Base-by-base conservation (phyloP, 192 early-diverging fungal species). In the Haplosporangium gracile region DNA sequence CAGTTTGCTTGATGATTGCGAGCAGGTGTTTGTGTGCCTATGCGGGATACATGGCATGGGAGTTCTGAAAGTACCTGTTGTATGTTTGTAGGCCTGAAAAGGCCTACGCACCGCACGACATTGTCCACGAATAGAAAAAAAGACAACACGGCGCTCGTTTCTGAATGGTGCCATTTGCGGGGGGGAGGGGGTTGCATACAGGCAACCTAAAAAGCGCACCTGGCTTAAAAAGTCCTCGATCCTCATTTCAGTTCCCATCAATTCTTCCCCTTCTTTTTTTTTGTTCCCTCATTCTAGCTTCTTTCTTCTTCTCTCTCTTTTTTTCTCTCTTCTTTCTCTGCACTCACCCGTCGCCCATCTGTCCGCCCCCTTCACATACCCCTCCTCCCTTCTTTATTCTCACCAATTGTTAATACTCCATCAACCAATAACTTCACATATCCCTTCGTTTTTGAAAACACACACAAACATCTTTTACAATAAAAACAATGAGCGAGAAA, bases 401-500 rank as follows among this genome's bases (percentile, higher is more conserved):
- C n/a, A 10, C 24, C 9, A 57, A 45, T 13, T 13, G 43, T 45
- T 13, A 15, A 45, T 45, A 45, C 43, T 45, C 11, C 43, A 45
- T 45, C 11, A 45, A 45, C 43, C 43, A 45, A 45, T 11, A 45
- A 15, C 9, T 2, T 13, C 43, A 45, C 43, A 45, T 15, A 45
- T 13, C 60, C 32, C 60, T 13, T 15, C 29, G 1, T 1, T 65
- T 51, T 5, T 5, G 42, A 43, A 10, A 43, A 24, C 38, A 45
- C 20, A 55, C 38, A 13, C 77, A 24, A 42, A 69, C 40, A 51
- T 39, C 51, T 71, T 70, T 0, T 16, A 63, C 10, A 39, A 72
- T n/a, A 42, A 82, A 42, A 82, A 68, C 20, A 76, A 83, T 79
- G 77, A 79, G 77, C 36, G 82, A 83, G 76, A 83, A 83, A 24